These are phyloP conservation scores for Uronychia binucleata DNA, from an alignment of 73 alveolate genomes.

Conservation along the genomic window DNA sequence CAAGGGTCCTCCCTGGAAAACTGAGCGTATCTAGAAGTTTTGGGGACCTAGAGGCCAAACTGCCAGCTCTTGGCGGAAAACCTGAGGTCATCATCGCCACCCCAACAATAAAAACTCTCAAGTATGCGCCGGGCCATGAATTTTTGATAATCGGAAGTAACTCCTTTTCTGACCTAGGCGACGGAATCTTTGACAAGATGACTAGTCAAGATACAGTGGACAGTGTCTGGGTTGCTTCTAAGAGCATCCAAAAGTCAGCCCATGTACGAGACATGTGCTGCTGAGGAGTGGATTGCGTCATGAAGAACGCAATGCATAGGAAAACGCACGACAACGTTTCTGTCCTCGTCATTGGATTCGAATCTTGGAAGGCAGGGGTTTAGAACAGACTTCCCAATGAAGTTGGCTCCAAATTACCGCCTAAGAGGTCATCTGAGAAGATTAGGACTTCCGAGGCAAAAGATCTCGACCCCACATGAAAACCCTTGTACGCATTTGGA, in stretches of 20 bases:
- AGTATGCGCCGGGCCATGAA: conserved; percentile 23
- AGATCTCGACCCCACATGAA: too few relatives aligned
- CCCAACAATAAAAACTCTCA: conserved; percentile 70
- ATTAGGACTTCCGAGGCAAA: neutral
- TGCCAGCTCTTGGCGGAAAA: conserved; percentile 80
- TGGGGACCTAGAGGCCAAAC: conserved; percentile 87
- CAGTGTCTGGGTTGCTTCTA: conserved; percentile 17
- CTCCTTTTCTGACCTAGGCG: neutral
- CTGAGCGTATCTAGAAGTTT: conserved; percentile 66
- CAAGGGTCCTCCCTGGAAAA: conserved; percentile 86
- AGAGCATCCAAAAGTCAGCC: neutral
- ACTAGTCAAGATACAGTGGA: conserved; percentile 33
- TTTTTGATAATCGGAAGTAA: conserved; percentile 31
- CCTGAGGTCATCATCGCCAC: conserved; percentile 71
- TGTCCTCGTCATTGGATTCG: conserved; percentile 53
- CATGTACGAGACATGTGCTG: neutral
- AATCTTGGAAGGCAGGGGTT: too few relatives aligned
- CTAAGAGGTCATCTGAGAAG: neutral
- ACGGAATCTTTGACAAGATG: conserved; percentile 42
- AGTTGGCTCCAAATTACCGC: neutral
- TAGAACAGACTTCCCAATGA: too few relatives aligned
- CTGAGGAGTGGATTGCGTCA: conserved; percentile 28
- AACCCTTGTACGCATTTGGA: too few relatives aligned
- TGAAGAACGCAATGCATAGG: conserved; percentile 36
- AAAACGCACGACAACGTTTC: conserved; percentile 52